phyloP scores from a whole-genome alignment of 2,329 filamentous ascomycete species.

The Fusarium sp. region DNA sequence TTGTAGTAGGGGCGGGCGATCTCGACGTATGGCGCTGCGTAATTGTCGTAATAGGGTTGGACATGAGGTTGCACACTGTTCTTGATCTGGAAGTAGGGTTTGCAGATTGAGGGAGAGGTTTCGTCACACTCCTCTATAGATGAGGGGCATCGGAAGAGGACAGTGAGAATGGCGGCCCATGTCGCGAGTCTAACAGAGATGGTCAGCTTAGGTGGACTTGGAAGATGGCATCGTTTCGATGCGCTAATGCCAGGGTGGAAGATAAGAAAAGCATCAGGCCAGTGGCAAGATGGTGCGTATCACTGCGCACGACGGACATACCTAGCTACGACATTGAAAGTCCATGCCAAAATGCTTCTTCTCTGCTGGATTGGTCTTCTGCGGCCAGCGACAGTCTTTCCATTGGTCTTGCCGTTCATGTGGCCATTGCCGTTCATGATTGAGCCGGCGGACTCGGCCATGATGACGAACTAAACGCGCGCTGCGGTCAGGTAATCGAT shows the following conservation, averaged over 20 bases:
- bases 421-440: conserved; percentile 57
- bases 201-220: neutral
- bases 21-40: conserved; percentile 86
- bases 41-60: conserved; percentile 86
- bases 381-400: conserved; percentile 43
- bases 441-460: conserved; percentile 53
- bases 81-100: conserved; percentile 80
- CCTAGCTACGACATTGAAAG: conserved; percentile 67
- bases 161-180: conserved; percentile 87
- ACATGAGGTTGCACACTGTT: conserved; percentile 77
- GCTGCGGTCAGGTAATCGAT: conserved; percentile 30
- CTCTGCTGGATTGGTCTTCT: conserved; percentile 42
- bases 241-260: conserved; percentile 13
- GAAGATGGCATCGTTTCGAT: conserved; percentile 1
- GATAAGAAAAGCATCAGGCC: conserved; percentile 11
- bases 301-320: conserved; percentile 50
- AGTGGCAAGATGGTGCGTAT: conserved; percentile 3
- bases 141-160: conserved; percentile 85
- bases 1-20: conserved; percentile 81
- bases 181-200: conserved; percentile 72
- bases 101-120: conserved; percentile 81
- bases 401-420: conserved; percentile 50
- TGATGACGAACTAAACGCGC: conserved; percentile 45
- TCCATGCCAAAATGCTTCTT: conserved; percentile 52
- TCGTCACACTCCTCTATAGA: conserved; percentile 75